A percentile compares a stretch with the other conserved stretches of the same genome.
Evolutionary conservation across 306 rosid genomes (phyloP).

Genomic region (Sechiopsis laciniata): DNA sequence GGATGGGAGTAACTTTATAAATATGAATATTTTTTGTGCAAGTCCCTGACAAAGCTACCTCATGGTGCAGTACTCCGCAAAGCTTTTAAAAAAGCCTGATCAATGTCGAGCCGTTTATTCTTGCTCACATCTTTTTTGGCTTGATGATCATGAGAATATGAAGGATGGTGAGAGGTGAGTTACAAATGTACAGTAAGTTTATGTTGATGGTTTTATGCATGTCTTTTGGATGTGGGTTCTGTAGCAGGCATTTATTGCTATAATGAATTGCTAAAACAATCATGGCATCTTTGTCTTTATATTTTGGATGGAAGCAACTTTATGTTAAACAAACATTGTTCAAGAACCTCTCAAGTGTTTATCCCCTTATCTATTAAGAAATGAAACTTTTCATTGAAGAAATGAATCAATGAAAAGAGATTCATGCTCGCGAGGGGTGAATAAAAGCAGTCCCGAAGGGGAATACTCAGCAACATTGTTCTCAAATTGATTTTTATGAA

Average conservation of each 20-base stretch:
- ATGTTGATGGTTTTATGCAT: neutral
- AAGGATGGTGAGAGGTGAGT: conserved; percentile 93
- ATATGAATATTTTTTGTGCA: neutral
- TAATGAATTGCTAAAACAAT: neutral
- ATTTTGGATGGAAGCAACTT: too few species aligned
- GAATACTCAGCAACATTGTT: too few species aligned
- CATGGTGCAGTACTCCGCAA: conserved; percentile 71
- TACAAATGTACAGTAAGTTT: neutral
- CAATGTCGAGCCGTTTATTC: conserved; percentile 93
- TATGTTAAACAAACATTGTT: too few species aligned
- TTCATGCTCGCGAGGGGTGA: too few species aligned
- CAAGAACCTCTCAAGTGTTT: too few species aligned
- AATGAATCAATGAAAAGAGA: too few species aligned
- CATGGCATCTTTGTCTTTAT: neutral
- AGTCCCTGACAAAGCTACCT: conserved; percentile 2
- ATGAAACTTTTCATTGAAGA: too few species aligned
- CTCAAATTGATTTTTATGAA: too few species aligned
- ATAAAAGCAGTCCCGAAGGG: too few species aligned
- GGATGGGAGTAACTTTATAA: neutral
- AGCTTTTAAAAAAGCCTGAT: conserved; percentile 94
- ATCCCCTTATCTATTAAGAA: too few species aligned
- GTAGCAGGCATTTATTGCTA: neutral
- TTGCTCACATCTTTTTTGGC: conserved; percentile 92
- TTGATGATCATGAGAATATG: conserved; percentile 76
- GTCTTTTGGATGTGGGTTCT: neutral